Base-by-base conservation (phyloP, 805 yeast genomes). In the Wickerhamomyces mucosus region DNA sequence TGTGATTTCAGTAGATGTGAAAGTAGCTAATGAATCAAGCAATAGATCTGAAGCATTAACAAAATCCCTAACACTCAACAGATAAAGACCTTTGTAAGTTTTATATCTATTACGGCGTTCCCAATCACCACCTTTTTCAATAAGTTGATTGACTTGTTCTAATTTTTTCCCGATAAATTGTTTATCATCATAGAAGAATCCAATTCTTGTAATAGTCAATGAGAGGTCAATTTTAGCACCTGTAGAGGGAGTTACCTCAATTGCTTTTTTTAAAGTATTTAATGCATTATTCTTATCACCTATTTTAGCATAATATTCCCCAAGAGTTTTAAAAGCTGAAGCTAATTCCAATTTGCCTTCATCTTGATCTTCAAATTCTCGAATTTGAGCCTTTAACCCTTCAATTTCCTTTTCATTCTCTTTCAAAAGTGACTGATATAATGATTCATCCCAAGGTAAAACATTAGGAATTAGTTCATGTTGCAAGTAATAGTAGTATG, bases 61-160 rank as follows among this genome's bases (percentile, higher is more conserved):
- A 50, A 92, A 92, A 46, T 84, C 76, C 50, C 98, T 75, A 18
- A 88, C 77, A 7, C 95, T 79, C 70, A 92, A 61, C 22, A 72
- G 62, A 53, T 84, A 83, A 29, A 92, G 67, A 15, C 98, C 98
- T 36, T 72, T 60, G 58, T 92, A 92, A 6, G 96, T 83, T 63
- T 92, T 92, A 66, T 73, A 85, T 45, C 96, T 66, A 61, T 92
- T 92, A 50, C 95, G 77, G 58, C 98, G 82, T 61, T 92, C 98
- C 98, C 98, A 92, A 56, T 92, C 98, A 40, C 98, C 98, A 34
- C 97, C 98, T 50, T 85, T 82, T 48, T 89, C 97, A 48, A 92
- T 85, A 53, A 84, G 68, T 16, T 62, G 50, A 50, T 80, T 75
- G 14, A 79, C 75, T 44, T 76, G 76, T 34, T 79, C 89, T 42